A percentile compares a stretch with the other conserved stretches of the same genome.
Evolutionary conservation across 768 basidiomycete genomes (phyloP).

Genomic region (Lactarius pseudohatsudake): DNA sequence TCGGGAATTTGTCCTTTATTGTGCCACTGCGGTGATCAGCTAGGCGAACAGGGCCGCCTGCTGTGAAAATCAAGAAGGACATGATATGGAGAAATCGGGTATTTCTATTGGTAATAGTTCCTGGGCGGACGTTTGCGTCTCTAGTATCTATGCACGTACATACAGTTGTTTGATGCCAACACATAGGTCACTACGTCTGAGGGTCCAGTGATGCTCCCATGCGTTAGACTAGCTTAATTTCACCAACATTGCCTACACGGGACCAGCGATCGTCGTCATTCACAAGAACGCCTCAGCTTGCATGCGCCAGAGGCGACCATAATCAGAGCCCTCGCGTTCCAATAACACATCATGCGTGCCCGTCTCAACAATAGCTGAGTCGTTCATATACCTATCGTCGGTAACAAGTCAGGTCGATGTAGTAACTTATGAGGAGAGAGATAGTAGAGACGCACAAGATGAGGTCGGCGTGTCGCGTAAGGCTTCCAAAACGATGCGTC

Average conservation of each 20-base stretch:
- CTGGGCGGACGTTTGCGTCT: too few species aligned
- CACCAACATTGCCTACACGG: not conserved
- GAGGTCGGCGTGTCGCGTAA: slow-evolving; percentile 54
- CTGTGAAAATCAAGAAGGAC: too few species aligned
- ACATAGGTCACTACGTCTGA: too few species aligned
- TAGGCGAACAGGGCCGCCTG: too few species aligned
- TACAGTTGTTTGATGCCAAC: too few species aligned
- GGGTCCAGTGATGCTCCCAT: too few species aligned
- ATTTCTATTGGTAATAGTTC: too few species aligned
- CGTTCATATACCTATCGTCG: slow-evolving; percentile 61
- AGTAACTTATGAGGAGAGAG: not conserved
- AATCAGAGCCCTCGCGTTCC: slow-evolving; percentile 52
- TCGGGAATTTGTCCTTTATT: too few species aligned
- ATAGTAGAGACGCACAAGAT: slow-evolving; percentile 17
- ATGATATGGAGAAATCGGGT: too few species aligned
- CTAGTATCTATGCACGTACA: too few species aligned
- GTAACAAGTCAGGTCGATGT: not conserved
- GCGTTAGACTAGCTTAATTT: too few species aligned
- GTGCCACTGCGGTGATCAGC: too few species aligned
- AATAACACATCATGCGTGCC: slow-evolving; percentile 67
- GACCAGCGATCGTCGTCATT: not conserved
- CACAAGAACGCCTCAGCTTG: slow-evolving; percentile 65
- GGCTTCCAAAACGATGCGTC: slow-evolving; percentile 66
- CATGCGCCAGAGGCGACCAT: slow-evolving; percentile 70
- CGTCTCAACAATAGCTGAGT: slow-evolving; percentile 57